Conservation (phyloP, 352 stramenopile species). For the Phytophthora boehmeriae region DNA sequence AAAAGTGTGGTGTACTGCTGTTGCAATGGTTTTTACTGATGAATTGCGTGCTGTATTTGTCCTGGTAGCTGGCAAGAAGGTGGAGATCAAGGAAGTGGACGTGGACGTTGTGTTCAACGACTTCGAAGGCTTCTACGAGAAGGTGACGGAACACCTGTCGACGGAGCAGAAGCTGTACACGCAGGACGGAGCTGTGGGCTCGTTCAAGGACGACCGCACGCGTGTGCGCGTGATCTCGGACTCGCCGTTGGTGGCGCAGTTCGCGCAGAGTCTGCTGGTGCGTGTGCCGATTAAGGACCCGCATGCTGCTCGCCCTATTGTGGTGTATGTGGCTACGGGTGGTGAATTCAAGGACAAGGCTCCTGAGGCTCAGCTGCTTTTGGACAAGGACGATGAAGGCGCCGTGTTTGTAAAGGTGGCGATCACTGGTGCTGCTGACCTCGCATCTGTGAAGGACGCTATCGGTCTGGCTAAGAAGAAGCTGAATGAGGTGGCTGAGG, state of each 20-base stretch:
- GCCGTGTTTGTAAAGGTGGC: constrained; percentile 75
- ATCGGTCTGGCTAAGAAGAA: constrained; percentile 79
- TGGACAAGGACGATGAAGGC: constrained; percentile 73
- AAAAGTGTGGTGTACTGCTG: background rate
- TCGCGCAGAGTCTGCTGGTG: constrained; percentile 74
- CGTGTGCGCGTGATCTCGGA: constrained; percentile 83
- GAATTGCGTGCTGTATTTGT: background rate
- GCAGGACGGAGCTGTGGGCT: constrained; percentile 79
- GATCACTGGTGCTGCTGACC: constrained; percentile 58
- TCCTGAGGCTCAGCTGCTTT: constrained; percentile 58
- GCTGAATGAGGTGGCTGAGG: constrained; percentile 57
- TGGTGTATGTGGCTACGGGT: constrained; percentile 71
- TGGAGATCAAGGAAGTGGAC: constrained; percentile 66
- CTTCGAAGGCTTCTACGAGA: constrained; percentile 71
- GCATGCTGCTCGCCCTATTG: constrained; percentile 75
- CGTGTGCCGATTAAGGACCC: constrained; percentile 67
- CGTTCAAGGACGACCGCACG: constrained; percentile 75
- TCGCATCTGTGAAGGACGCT: constrained; percentile 58
- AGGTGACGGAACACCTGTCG: constrained; percentile 77
- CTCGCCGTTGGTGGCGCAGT: constrained; percentile 71
- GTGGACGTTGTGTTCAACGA: constrained; percentile 69
- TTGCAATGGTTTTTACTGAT: constrained; percentile 5
- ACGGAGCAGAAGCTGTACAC: constrained; percentile 63
- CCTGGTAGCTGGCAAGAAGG: constrained; percentile 56
- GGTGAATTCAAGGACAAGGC: constrained; percentile 69